Evolutionary conservation across 2,329 filamentous ascomycete genomes (phyloP), one percentile per base, ranked within the genome.

Genomic region (Cytospora piceicola): DNA sequence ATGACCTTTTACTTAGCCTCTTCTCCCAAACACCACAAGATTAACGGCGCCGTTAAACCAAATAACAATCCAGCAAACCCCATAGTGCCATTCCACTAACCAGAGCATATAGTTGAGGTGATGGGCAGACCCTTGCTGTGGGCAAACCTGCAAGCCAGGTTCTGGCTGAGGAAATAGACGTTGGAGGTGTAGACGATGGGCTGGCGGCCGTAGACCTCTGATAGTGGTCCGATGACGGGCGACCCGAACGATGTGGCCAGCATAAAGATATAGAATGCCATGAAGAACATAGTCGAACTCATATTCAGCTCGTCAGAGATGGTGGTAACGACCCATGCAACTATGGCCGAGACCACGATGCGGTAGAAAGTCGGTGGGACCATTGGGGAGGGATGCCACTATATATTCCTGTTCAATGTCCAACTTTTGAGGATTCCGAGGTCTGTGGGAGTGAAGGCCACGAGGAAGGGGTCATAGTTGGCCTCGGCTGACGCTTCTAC

Each of bases 231-330:
- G 3, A 81, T 76, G 5, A 82, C 34, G 0, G 83, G 72, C 0
- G 81, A 80, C 0, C 80, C 81, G 56, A 83, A 77, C 0, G 79
- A 80, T 1, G 76, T 79, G 0, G 80, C 79, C 0, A 80, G 72
- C 0, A 81, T 69, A 64, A 79, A 82, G 4, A 81, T 78, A 2
- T 79, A 82, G 24, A 83, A 67, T 0, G 79, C 71, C 72, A 88
- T 78, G 51, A 80, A 79, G 3, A 85, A 76, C 69, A 84, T 77
- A 46, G 75, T 74, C 8, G 77, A 73, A 7, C 71, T 80, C 72
- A 88, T 86, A 52, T 81, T 53, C 15, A 89, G 75, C 49, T 88
- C 83, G 1, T 72, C 71, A 6, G 81, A 78, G 54, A 89, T 83
- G 1, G 77, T 71, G 1, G 76, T 69, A 29, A 89, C 69, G 0